A percentile compares a stretch with the other conserved stretches of the same genome.
Evolutionary conservation across 495 filamentous ascomycete genomes (phyloP).

Genomic region (Pyrenula massariospora): DNA sequence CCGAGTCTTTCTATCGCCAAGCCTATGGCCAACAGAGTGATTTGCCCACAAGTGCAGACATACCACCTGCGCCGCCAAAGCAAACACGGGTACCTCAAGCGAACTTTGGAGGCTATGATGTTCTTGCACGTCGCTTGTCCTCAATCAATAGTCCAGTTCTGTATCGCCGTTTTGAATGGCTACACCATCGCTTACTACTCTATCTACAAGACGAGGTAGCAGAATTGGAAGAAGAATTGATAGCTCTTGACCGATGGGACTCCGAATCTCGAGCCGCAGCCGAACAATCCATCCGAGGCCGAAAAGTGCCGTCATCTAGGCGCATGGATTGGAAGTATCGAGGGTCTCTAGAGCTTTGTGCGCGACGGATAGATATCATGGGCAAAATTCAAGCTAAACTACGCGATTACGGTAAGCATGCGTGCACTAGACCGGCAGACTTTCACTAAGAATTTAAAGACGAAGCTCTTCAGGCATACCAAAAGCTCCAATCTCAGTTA

Average conservation of each 20-base stretch:
- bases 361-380: slow-evolving; percentile 58
- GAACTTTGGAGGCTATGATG: neutral
- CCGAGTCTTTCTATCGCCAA: neutral
- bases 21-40: neutral
- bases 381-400: slow-evolving; percentile 62
- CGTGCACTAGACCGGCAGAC: neutral
- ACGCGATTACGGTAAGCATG: slow-evolving; percentile 67
- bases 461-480: slow-evolving; percentile 57
- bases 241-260: slow-evolving; percentile 59
- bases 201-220: slow-evolving; percentile 80
- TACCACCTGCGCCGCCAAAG: neutral
- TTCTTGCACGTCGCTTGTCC: neutral
- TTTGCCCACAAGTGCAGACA: neutral
- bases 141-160: slow-evolving; percentile 43
- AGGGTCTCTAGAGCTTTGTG: slow-evolving; percentile 56
- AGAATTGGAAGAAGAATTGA: slow-evolving; percentile 65
- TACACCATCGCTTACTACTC: slow-evolving; percentile 78
- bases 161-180: slow-evolving; percentile 71
- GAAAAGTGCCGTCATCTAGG: slow-evolving; percentile 48
- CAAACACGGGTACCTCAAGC: neutral
- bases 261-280: slow-evolving; percentile 48
- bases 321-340: slow-evolving; percentile 49
- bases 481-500: slow-evolving; percentile 43
- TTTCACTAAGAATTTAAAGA: slow-evolving; percentile 29
- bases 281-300: slow-evolving; percentile 33